Evolutionary conservation across 2,329 filamentous ascomycete genomes (phyloP).

Genomic region (Ophiostoma novo-ulmi): DNA sequence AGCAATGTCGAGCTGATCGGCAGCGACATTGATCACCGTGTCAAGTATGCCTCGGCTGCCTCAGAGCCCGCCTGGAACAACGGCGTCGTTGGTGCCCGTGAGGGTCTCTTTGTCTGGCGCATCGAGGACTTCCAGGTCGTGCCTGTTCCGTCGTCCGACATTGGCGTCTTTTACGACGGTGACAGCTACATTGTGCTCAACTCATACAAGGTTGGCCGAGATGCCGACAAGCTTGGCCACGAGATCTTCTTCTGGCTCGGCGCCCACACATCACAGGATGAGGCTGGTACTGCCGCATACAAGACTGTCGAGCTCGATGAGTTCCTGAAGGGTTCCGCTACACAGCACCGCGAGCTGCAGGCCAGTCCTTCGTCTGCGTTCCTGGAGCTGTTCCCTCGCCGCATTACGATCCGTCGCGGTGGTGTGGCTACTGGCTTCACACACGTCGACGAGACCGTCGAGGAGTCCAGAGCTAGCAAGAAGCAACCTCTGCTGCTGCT

Average conservation of each 20-base stretch:
- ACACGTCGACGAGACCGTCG: conserved; percentile 50
- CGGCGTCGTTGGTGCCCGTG: conserved; percentile 45
- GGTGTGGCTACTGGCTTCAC: conserved; percentile 59
- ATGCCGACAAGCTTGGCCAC: conserved; percentile 42
- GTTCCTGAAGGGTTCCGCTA: conserved; percentile 56
- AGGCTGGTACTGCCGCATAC: conserved; percentile 64
- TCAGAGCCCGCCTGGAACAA: conserved; percentile 65
- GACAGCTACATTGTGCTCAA: conserved; percentile 64
- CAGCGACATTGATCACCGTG: conserved; percentile 58
- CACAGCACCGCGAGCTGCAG: conserved; percentile 62
- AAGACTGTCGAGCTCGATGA: conserved; percentile 68
- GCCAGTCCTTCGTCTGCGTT: conserved; percentile 55
- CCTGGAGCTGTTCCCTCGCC: conserved; percentile 51
- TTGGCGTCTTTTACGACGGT: conserved; percentile 60
- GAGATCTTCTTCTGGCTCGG: conserved; percentile 69
- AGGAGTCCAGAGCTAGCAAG: conserved; percentile 30
- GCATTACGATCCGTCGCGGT: conserved; percentile 54
- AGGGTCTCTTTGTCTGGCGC: conserved; percentile 60
- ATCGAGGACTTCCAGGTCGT: conserved; percentile 63
- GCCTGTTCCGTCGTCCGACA: conserved; percentile 51
- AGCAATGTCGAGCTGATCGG: conserved; percentile 64
- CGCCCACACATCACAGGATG: conserved; percentile 59
- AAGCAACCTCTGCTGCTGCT: conserved; percentile 47
- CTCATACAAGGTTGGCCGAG: conserved; percentile 39
- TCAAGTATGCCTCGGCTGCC: conserved; percentile 61